Base-by-base conservation (phyloP, 1,139 yeast species). In the Hansenula lynferdii region DNA sequence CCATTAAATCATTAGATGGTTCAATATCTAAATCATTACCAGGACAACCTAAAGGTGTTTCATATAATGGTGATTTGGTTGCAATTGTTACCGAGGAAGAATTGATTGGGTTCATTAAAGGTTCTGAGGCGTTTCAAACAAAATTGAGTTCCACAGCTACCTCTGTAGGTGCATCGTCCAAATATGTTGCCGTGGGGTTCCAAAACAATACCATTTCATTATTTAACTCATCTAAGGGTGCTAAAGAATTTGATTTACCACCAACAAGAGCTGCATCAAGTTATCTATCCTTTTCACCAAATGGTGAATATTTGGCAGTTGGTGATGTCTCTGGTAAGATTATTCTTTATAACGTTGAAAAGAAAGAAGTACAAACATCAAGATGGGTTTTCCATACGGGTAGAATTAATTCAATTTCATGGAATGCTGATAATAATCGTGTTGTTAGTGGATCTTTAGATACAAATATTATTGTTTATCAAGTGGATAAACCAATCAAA, bases 301-400 rank as follows among this genome's bases (percentile, higher is more conserved):
- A 80, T 49, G 84, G 79, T 11, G 63, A 70, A 43, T 73, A 67
- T 45, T 68, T 83, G 20, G 97, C 97, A 0, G 86, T 83, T 19
- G 97, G 97, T 36, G 97, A 90, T 55, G 69, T 75, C 5, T 68
- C 84, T 34, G 98, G 98, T 28, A 92, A 92, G 58, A 85, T 87
- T 49, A 65, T 81, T 12, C 68, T 87, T 23, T 87, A 79, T 61
- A 73, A 78, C 44, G 58, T 76, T 15, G 60, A 63, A 1, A 79
- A 78, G 35, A 75, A 70, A 30, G 54, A 72, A 8, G 68, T 85
- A 8, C 76, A 84, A 34, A 89, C 97, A 2, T 78, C 94, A 1
- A 77, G 97, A 57, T 92, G 99, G 99, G 83, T 95, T 0, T 90
- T 85, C 78, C 97, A 94, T 59, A 84, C 90, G 4, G 81, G 95